Conservation (phyloP, 1,284 basidiomycete genomes). For the Ceratobasidium sp. region DNA sequence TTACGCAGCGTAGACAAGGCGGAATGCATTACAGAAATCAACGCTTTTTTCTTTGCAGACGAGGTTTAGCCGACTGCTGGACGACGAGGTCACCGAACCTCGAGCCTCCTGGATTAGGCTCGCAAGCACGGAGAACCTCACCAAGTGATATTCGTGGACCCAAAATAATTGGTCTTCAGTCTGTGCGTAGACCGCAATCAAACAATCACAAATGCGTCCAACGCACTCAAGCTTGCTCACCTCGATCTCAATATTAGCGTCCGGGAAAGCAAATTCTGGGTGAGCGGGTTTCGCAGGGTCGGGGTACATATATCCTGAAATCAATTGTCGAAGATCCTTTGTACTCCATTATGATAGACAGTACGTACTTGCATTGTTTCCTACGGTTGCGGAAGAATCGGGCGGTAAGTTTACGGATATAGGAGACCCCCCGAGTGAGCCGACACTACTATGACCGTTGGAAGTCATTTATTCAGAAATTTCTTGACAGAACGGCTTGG, state of each 20-base stretch:
- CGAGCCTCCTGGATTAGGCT: background rate
- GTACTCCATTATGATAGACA: too few species aligned
- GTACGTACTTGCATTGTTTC: too few species aligned
- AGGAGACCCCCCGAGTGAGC: background rate
- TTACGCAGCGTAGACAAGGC: slow-evolving; percentile 10
- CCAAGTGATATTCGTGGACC: slow-evolving; percentile 15
- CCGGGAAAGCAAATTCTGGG: slow-evolving; percentile 23
- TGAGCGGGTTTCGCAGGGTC: too few species aligned
- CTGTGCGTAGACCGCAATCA: background rate
- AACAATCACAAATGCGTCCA: background rate
- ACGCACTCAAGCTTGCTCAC: background rate
- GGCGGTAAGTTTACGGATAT: too few species aligned
- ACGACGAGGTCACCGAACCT: background rate
- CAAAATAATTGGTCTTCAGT: slow-evolving; percentile 14
- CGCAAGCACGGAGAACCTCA: slow-evolving; percentile 4
- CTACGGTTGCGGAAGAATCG: too few species aligned
- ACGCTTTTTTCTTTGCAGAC: background rate
- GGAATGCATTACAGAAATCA: slow-evolving; percentile 9
- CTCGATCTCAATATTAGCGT: slow-evolving; percentile 17
- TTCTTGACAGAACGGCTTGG: too few species aligned
- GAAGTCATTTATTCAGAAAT: background rate
- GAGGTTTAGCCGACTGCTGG: background rate
- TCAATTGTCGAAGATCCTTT: too few species aligned
- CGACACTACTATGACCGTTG: background rate
- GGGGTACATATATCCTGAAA: too few species aligned